Evolutionary conservation across 2,329 filamentous ascomycete genomes (phyloP), one percentile per base, ranked within the genome.

Genomic region (Fusarium aywerte): DNA sequence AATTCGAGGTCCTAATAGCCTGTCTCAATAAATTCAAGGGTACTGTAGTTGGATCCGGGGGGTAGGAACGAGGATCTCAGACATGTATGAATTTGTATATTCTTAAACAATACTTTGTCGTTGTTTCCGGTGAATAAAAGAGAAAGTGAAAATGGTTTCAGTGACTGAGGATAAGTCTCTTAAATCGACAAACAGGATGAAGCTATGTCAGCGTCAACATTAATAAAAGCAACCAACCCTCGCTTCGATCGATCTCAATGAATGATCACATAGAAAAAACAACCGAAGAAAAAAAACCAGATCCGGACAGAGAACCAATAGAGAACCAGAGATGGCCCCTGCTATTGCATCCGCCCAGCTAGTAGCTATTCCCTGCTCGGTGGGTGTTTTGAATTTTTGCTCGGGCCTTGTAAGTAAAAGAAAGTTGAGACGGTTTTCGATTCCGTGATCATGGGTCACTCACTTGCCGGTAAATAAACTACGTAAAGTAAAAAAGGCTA

Each of bases 231-330:
- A 45, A 20, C 13, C 16, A 15, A 21, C 27, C 12, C 21, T 18
- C 23, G 33, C 13, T 45, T 27, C 53, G 56, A 52, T 66, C 61
- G 56, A 66, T 66, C 45, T 44, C 35, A 27, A 48, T 35, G 31
- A 48, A 48, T 48, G 44, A 48, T 23, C 55, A 43, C 57, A 49
- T 49, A 49, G 29, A 62, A 52, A 44, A 25, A 23, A 35, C 47
- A 21, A 48, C n/a, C n/a, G 21, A 33, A 51, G 25, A 43, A 59
- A 59, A 50, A 51, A 62, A 47, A 27, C 47, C 64, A 68, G 59
- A 60, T 52, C 52, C 65, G 52, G 18, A 38, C 32, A 42, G 49
- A 47, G 50, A 58, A 58, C 65, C 65, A 62, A 66, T 68, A 52
- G 38, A 55, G 54, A 51, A 51, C 54, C 49, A 47, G 45, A 50